These are phyloP conservation scores for Asterionellopsis glacialis DNA, from an alignment of 108 stramenopile species.

Conservation along the genomic window DNA sequence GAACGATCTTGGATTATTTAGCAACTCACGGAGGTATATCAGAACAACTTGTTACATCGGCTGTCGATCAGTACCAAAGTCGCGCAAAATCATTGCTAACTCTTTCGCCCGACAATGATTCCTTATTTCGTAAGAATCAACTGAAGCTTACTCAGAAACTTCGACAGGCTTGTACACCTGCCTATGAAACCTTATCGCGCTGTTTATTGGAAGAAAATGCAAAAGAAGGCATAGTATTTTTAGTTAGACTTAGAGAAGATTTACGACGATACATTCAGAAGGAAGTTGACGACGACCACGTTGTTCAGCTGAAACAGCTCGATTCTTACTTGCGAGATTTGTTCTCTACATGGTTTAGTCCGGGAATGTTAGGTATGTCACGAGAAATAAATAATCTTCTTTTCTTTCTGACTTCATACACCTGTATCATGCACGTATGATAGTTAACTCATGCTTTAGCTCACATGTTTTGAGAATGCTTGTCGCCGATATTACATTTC, in stretches of 20 bases:
- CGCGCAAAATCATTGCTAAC: neutral
- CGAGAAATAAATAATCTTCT: constrained; percentile 2
- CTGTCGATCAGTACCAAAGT: neutral
- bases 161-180: constrained; percentile 35
- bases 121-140: neutral
- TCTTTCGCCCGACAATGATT: neutral
- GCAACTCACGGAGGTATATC: neutral
- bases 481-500: no score
- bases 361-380: constrained; percentile 22
- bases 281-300: constrained; percentile 6
- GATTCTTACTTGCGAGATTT: constrained; percentile 26
- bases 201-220: constrained; percentile 49
- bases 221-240: constrained; percentile 46
- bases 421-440: neutral
- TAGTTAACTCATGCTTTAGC: neutral
- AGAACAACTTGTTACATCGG: neutral
- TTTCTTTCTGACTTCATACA: neutral
- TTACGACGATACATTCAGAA: constrained; percentile 27
- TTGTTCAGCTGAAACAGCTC: constrained; percentile 22
- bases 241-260: constrained; percentile 58
- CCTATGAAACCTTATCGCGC: constrained; percentile 46
- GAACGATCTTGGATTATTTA: neutral
- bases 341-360: constrained; percentile 39
- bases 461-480: no score
- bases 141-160: neutral